These are phyloP conservation scores for Moniliophthora roreri DNA, from an alignment of 1,284 basidiomycete species.

Conservation along the genomic window DNA sequence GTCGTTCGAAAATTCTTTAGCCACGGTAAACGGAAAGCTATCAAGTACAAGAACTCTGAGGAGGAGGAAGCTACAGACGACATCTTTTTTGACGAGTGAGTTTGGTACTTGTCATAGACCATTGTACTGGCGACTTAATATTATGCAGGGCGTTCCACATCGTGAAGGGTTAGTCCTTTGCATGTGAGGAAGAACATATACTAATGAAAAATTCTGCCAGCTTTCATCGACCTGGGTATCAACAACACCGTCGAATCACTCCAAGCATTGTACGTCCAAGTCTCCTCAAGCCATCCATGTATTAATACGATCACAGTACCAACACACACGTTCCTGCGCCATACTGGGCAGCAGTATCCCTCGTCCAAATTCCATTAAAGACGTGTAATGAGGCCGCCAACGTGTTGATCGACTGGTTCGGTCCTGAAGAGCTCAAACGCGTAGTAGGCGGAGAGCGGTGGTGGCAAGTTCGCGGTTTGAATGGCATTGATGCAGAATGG, in stretches of 20 bases:
- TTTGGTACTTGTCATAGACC: slow-evolving; percentile 5
- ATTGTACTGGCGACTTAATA: background rate
- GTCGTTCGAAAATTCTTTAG: slow-evolving; percentile 56
- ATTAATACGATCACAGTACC: slow-evolving; percentile 38
- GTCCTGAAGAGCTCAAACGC: slow-evolving; percentile 66
- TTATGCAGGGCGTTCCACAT: slow-evolving; percentile 57
- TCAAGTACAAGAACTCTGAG: slow-evolving; percentile 37
- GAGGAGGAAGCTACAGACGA: slow-evolving; percentile 52
- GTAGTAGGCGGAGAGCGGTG: slow-evolving; percentile 81
- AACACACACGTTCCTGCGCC: slow-evolving; percentile 81
- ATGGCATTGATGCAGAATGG: slow-evolving; percentile 79
- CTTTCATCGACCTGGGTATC: slow-evolving; percentile 61
- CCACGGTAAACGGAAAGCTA: slow-evolving; percentile 52
- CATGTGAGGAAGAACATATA: background rate
- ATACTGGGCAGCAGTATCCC: slow-evolving; percentile 72
- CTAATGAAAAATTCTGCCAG: slow-evolving; percentile 20
- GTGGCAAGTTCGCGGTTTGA: slow-evolving; percentile 80
- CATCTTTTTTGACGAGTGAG: slow-evolving; percentile 63
- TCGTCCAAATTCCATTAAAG: slow-evolving; percentile 62
- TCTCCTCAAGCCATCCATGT: background rate
- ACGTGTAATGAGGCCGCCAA: slow-evolving; percentile 74
- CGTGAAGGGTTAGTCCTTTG: slow-evolving; percentile 42
- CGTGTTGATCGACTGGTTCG: slow-evolving; percentile 74
- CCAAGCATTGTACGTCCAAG: slow-evolving; percentile 48
- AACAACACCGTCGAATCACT: slow-evolving; percentile 61